phyloP scores from a whole-genome alignment of 208 protist species.

The Trichomonas tenax region DNA sequence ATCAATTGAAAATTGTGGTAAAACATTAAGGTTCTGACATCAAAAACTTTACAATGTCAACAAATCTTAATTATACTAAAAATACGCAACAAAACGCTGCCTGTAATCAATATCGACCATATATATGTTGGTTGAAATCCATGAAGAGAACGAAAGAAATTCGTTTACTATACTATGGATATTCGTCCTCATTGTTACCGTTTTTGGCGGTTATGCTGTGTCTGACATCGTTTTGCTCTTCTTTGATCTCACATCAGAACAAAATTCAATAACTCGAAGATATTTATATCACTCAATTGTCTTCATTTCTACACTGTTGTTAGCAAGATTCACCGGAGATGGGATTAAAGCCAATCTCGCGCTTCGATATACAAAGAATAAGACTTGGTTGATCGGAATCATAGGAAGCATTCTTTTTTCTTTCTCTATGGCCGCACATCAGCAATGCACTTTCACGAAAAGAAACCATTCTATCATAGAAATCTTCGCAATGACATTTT shows the following conservation, averaged over 20 bases:
- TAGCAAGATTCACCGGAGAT: background rate
- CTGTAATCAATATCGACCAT: too few relatives aligned
- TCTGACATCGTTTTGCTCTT: background rate
- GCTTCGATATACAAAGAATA: background rate
- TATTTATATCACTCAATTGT: background rate
- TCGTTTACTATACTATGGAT: background rate
- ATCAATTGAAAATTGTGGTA: too few relatives aligned
- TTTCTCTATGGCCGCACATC: background rate
- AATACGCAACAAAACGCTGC: too few relatives aligned
- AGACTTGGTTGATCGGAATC: background rate
- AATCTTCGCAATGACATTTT: background rate
- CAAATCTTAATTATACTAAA: too few relatives aligned
- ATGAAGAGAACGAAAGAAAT: background rate
- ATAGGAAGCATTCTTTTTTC: background rate
- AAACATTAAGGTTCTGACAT: too few relatives aligned
- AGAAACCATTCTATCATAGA: background rate
- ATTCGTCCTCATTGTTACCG: background rate
- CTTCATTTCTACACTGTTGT: background rate
- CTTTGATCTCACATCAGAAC: background rate
- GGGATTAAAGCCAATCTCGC: background rate
- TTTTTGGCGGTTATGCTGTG: background rate
- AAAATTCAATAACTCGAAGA: background rate
- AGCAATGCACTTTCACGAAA: background rate
- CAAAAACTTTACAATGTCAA: too few relatives aligned
- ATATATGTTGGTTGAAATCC: background rate